Percentiles rank a stretch among this genome's conserved stretches.
Evolutionary conservation across 2,329 filamentous ascomycete species (phyloP).

Genomic region (Chalaropsis thielavioides): DNA sequence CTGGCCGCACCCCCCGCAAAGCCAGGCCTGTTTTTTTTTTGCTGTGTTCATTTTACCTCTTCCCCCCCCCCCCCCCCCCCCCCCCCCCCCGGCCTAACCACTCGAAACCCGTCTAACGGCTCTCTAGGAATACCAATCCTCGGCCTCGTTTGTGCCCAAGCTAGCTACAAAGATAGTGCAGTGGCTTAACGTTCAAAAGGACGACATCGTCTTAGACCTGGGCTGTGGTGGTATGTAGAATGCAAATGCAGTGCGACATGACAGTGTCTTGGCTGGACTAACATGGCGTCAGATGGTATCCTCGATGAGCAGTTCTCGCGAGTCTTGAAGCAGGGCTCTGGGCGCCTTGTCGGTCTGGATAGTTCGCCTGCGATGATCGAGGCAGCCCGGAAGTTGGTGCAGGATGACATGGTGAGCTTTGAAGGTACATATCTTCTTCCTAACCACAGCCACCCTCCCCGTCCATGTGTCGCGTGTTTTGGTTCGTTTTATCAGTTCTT

Average conservation of each 20-base stretch:
- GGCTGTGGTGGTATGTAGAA: slow-evolving; percentile 43
- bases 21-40: slow-evolving; percentile 40
- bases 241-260: background rate
- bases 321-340: slow-evolving; percentile 31
- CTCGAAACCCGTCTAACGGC: background rate
- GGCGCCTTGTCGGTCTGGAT: slow-evolving; percentile 43
- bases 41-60: no score
- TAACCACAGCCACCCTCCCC: no score
- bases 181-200: slow-evolving; percentile 43
- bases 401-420: slow-evolving; percentile 29
- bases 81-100: no score
- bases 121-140: slow-evolving; percentile 41
- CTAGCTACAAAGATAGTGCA: slow-evolving; percentile 42
- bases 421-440: slow-evolving; percentile 25
- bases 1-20: slow-evolving; percentile 68
- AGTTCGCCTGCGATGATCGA: slow-evolving; percentile 44
- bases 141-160: slow-evolving; percentile 50
- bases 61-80: no score
- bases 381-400: slow-evolving; percentile 32
- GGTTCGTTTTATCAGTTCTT: background rate
- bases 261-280: background rate
- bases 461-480: background rate
- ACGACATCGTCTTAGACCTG: slow-evolving; percentile 46
- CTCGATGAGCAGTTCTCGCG: slow-evolving; percentile 40
- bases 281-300: slow-evolving; percentile 35